Conservation (phyloP, 108 stramenopile genomes). For the Seminavis robusta region DNA sequence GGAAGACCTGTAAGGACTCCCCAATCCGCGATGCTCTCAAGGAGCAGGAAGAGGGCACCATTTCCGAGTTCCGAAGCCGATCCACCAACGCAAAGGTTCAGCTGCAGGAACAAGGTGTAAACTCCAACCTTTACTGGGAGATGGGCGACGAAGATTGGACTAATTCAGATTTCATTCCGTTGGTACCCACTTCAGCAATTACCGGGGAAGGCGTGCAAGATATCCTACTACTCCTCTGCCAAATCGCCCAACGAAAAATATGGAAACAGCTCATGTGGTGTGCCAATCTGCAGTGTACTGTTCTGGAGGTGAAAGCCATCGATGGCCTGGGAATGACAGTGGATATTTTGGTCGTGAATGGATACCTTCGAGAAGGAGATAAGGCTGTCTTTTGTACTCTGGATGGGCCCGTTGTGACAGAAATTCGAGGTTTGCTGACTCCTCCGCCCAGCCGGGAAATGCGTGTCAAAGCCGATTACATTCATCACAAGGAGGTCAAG, state of each 20-base stretch:
- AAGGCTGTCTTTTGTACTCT: constrained; percentile 96
- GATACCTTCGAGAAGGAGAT: constrained; percentile 90
- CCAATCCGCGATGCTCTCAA: constrained; percentile 94
- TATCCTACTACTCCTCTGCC: constrained; percentile 88
- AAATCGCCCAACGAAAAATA: constrained; percentile 91
- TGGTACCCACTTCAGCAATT: constrained; percentile 97
- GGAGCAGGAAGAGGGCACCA: constrained; percentile 86
- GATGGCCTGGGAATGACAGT: constrained; percentile 99
- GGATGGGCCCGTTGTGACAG: constrained; percentile 96
- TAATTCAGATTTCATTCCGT: constrained; percentile 88
- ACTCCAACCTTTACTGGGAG: constrained; percentile 99
- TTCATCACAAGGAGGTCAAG: constrained; percentile 94
- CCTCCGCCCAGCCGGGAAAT: constrained; percentile 97
- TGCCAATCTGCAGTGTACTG: constrained; percentile 92
- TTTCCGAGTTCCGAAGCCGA: constrained; percentile 89
- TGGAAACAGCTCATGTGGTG: constrained; percentile 93
- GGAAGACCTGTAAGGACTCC: constrained; percentile 91
- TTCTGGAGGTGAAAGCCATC: constrained; percentile 98
- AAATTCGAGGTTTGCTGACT: constrained; percentile 95
- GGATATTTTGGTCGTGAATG: constrained; percentile 96
- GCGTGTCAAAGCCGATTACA: constrained; percentile 96
- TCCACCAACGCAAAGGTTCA: constrained; percentile 79
- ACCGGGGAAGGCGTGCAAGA: constrained; percentile 99
- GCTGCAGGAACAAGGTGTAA: constrained; percentile 93
- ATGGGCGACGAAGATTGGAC: constrained; percentile 94